These are phyloP conservation scores for Starmerella roubikii DNA, from an alignment of 805 yeast species.

Conservation along the genomic window DNA sequence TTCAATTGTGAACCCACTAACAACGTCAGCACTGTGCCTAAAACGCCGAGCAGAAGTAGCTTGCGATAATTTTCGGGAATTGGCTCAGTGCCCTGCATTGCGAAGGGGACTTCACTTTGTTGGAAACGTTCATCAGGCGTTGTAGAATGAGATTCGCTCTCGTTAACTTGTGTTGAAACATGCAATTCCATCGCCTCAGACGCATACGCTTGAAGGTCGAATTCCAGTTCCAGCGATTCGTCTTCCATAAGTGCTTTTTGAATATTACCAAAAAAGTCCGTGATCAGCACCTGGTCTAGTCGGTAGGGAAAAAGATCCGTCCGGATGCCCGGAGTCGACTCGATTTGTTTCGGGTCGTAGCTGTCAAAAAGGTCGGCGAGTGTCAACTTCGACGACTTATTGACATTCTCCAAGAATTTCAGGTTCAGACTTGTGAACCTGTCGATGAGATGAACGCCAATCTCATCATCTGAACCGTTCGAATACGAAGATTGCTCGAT, in stretches of 20 bases:
- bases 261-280: conserved; percentile 90
- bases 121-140: too few relatives aligned
- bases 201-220: conserved; percentile 3
- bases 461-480: conserved; percentile 87
- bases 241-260: conserved; percentile 62
- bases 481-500: conserved; percentile 85
- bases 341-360: conserved; percentile 73
- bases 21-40: too few relatives aligned
- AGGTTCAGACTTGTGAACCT: conserved; percentile 86
- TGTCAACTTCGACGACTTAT: conserved; percentile 59
- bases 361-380: conserved; percentile 73
- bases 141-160: too few relatives aligned
- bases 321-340: conserved; percentile 83
- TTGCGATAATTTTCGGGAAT: too few relatives aligned
- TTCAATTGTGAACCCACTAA: too few relatives aligned
- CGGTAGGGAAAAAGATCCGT: conserved; percentile 63
- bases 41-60: too few relatives aligned
- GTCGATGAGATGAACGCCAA: conserved; percentile 96
- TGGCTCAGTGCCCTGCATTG: too few relatives aligned
- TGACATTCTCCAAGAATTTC: conserved; percentile 73
- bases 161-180: too few relatives aligned
- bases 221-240: conserved; percentile 27
- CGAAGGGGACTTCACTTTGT: too few relatives aligned
- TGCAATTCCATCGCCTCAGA: too few relatives aligned
- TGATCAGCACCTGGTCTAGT: conserved; percentile 53